Evolutionary conservation across 2,329 filamentous ascomycete species (phyloP).

Genomic region (Escovopsis sp.): DNA sequence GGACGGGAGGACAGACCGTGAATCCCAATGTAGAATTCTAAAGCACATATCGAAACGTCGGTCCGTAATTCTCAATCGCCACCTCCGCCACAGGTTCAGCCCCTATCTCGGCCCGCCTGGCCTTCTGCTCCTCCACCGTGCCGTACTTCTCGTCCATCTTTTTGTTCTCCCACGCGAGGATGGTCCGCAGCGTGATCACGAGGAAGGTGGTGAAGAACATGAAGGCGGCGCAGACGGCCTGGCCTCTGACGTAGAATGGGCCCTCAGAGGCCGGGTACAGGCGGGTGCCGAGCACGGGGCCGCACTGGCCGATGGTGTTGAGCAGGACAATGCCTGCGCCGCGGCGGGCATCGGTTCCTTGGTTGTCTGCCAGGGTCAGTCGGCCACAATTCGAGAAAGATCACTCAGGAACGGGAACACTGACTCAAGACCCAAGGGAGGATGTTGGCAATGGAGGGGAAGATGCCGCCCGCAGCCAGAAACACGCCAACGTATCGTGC

Average conservation of each 20-base stretch:
- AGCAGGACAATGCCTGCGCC: conserved; percentile 61
- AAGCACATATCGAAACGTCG: conserved; percentile 10
- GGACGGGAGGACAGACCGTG: no score
- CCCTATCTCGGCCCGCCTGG: neutral
- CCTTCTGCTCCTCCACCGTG: conserved; percentile 2
- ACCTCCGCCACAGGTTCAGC: conserved; percentile 1
- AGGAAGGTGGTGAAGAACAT: conserved; percentile 10
- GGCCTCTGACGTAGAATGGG: conserved; percentile 32
- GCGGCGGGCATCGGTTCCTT: conserved; percentile 47
- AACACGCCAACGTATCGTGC: conserved; percentile 23
- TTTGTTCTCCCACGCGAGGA: conserved; percentile 9
- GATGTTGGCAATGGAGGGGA: conserved; percentile 13
- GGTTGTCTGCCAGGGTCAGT: conserved; percentile 50
- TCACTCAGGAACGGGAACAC: neutral
- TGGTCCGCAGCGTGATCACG: conserved; percentile 4
- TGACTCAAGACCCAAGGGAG: conserved; percentile 10
- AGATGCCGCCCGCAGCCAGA: conserved; percentile 20
- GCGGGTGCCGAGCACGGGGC: conserved; percentile 47
- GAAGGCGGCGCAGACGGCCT: conserved; percentile 9
- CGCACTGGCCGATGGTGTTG: conserved; percentile 62
- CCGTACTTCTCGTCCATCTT: conserved; percentile 6
- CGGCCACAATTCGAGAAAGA: neutral
- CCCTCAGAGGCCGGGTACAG: conserved; percentile 40
- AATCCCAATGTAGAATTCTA: neutral
- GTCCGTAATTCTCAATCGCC: conserved; percentile 10